Percentiles rank a stretch among this genome's conserved stretches.
These are phyloP conservation scores for Xylaria sp. DNA, from an alignment of 2,329 filamentous ascomycete genomes.

Conservation along the genomic window DNA sequence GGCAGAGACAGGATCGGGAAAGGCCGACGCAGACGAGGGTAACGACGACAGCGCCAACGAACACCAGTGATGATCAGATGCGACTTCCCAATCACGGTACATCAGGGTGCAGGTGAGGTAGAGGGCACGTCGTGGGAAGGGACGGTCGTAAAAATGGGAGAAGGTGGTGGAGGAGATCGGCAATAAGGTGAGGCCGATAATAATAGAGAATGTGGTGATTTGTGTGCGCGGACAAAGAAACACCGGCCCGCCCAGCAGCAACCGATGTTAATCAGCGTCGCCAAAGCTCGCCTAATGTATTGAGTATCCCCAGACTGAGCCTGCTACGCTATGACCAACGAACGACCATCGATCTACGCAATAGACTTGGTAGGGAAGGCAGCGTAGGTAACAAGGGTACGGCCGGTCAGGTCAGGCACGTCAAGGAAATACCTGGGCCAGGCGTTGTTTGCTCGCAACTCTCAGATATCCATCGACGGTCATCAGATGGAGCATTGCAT, in stretches of 20 bases:
- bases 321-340: not conserved
- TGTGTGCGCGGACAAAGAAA: not conserved
- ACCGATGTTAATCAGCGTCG: not conserved
- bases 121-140: not conserved
- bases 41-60: not conserved
- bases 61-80: not conserved
- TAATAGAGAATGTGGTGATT: not conserved
- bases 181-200: not conserved
- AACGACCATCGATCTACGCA: not conserved
- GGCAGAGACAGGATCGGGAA: not conserved
- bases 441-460: not conserved
- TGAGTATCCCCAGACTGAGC: conserved; percentile 3
- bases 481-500: not conserved
- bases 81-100: not conserved
- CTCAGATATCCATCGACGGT: not conserved
- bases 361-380: not conserved
- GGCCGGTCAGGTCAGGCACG: not conserved
- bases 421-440: not conserved
- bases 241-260: not conserved
- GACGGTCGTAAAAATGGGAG: not conserved
- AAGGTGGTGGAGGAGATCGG: not conserved
- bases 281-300: not conserved
- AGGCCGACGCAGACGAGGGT: not conserved
- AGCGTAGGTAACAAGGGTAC: not conserved
- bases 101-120: not conserved